Percentiles rank a stretch among this genome's conserved stretches.
These are phyloP conservation scores for Phytophthora pinifolia DNA, from an alignment of 352 stramenopile genomes.

Conservation along the genomic window DNA sequence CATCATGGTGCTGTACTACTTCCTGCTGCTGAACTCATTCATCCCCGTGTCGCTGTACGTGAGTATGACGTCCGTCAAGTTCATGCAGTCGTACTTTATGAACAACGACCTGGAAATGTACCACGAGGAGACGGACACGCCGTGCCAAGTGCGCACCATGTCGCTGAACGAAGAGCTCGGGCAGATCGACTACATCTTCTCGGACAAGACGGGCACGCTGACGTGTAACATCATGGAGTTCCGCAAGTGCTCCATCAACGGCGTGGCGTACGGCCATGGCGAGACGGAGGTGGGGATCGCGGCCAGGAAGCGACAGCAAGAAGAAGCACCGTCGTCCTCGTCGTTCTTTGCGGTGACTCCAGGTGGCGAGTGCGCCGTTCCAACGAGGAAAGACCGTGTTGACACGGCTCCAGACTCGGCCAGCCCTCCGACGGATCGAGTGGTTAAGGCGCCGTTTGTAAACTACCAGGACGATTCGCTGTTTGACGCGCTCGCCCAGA, in stretches of 20 bases:
- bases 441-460: conserved; percentile 77
- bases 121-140: conserved; percentile 93
- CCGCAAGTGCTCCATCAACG: conserved; percentile 95
- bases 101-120: conserved; percentile 93
- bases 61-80: conserved; percentile 92
- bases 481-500: conserved; percentile 56
- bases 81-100: conserved; percentile 92
- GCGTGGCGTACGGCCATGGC: conserved; percentile 90
- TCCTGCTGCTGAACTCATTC: conserved; percentile 93
- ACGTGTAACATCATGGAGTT: conserved; percentile 98
- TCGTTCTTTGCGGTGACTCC: conserved; percentile 40
- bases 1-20: conserved; percentile 93
- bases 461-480: conserved; percentile 87
- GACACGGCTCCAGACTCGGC: conserved; percentile 22
- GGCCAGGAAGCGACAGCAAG: conserved; percentile 60
- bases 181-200: conserved; percentile 94
- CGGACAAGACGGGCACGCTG: conserved; percentile 95
- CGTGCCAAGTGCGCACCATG: conserved; percentile 91
- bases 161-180: conserved; percentile 93
- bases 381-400: conserved; percentile 38
- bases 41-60: conserved; percentile 96
- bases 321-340: conserved; percentile 32
- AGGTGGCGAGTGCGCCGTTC: conserved; percentile 22
- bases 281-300: conserved; percentile 86
- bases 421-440: conserved; percentile 43